These are phyloP conservation scores for Gillenia trifoliata DNA, from an alignment of 306 rosid species.

Conservation along the genomic window DNA sequence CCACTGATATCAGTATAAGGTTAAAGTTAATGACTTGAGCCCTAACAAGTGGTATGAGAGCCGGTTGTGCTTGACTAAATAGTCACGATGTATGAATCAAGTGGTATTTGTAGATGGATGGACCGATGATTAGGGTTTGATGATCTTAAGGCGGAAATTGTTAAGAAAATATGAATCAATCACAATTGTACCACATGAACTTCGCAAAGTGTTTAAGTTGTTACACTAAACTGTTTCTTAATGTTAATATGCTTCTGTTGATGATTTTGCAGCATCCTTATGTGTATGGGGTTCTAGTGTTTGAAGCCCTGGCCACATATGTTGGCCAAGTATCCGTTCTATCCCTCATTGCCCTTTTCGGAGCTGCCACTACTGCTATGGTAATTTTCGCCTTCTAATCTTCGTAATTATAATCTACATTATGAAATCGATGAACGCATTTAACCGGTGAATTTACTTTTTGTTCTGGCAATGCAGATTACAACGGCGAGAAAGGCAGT, in stretches of 20 bases:
- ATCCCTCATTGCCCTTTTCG: constrained; percentile 49
- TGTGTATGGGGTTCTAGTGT: constrained; percentile 49
- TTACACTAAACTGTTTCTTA: background rate
- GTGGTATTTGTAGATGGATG: background rate
- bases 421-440: too few relatives aligned
- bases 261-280: constrained; percentile 47
- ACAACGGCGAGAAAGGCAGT: constrained; percentile 69
- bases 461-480: constrained; percentile 27
- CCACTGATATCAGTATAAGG: too few relatives aligned
- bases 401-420: background rate
- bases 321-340: constrained; percentile 59
- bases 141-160: background rate
- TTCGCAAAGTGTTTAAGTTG: background rate
- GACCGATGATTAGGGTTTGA: background rate
- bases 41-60: too few relatives aligned
- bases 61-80: too few relatives aligned
- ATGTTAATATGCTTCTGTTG: background rate
- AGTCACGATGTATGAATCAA: too few relatives aligned
- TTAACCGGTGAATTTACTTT: background rate
- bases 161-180: background rate
- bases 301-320: constrained; percentile 55
- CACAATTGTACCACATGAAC: background rate
- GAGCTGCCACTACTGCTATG: constrained; percentile 64
- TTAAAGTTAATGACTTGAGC: too few relatives aligned
- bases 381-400: constrained; percentile 11